Base-by-base conservation (phyloP, 257 asterid genomes). In the Salvia rosmarinus region DNA sequence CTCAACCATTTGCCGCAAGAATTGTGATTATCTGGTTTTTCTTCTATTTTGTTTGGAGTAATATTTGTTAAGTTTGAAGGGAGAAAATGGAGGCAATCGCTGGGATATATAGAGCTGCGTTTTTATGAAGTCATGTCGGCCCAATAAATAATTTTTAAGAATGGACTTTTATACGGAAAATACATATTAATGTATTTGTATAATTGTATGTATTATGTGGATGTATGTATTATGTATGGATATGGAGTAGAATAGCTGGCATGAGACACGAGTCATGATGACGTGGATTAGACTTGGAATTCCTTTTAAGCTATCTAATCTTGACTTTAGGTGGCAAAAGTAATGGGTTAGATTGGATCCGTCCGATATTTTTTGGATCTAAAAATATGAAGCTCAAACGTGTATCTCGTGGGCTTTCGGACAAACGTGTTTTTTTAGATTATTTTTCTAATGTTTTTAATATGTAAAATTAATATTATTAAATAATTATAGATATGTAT, bases 1-100 rank as follows among this genome's bases (percentile, higher is more conserved):
- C 96, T 88, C 96, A 25, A 89, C 97, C 94, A 90, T 90, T 68
- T 39, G 61, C 34, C 2, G 37, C n/a, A 16, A 16, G 17, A 60
- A 7, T 34, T 37, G 8, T 32, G 44, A 32, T 10, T 63, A 10
- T 42, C 13, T 35, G 6, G 12, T 28, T 6, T 28, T n/a, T n/a
- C n/a, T n/a, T 7, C 7, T 2, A 9, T 16, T 30, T 47, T 65
- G 46, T 17, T 9, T 42, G 64, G 28, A 69, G 30, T 71, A 35
- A 51, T 14, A 60, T 70, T 56, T 80, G 80, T n/a, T n/a, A n/a
- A n/a, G n/a, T 75, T 81, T 86, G 90, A 82, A 85, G 89, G 51
- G 72, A 57, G 73, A n/a, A 87, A 85, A 77, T 69, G 86, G 92
- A 82, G 89, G 91, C 85, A 77, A 82, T 37, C 32, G 78, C 34